Conservation (phyloP, 768 basidiomycete genomes). For the Nevesoporus exiguus region DNA sequence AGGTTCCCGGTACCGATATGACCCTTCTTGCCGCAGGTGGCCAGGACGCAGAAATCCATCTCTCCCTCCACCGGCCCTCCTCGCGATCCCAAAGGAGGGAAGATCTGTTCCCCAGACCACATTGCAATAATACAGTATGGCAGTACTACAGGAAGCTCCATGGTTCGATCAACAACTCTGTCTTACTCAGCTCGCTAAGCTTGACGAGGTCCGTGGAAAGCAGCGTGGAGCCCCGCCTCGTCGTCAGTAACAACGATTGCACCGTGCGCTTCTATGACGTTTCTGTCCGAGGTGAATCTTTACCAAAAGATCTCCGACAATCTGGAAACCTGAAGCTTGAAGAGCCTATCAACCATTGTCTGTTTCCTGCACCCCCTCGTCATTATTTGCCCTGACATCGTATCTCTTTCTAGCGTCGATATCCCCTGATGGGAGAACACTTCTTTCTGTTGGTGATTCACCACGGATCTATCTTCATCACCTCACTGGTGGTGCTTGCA, state of each 20-base stretch:
- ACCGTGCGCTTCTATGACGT: slow-evolving; percentile 80
- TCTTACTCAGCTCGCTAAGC: slow-evolving; percentile 60
- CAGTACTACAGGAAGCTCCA: slow-evolving; percentile 49
- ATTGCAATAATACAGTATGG: slow-evolving; percentile 39
- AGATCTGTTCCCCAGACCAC: slow-evolving; percentile 10
- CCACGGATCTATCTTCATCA: slow-evolving; percentile 80
- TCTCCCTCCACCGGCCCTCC: slow-evolving; percentile 45
- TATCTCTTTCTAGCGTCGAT: slow-evolving; percentile 61
- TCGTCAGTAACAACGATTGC: slow-evolving; percentile 84
- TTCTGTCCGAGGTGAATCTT: slow-evolving; percentile 45
- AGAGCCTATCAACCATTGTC: slow-evolving; percentile 81
- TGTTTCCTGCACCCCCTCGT: slow-evolving; percentile 27
- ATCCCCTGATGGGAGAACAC: slow-evolving; percentile 81
- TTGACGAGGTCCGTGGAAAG: slow-evolving; percentile 58
- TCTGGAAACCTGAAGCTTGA: slow-evolving; percentile 55
- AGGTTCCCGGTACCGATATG: slow-evolving; percentile 46
- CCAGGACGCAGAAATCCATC: slow-evolving; percentile 67
- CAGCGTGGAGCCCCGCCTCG: slow-evolving; percentile 70
- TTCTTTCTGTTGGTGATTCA: slow-evolving; percentile 90
- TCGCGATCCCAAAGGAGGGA: slow-evolving; percentile 22
- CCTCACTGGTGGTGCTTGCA: slow-evolving; percentile 58
- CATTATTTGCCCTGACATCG: slow-evolving; percentile 8
- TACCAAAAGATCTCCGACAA: slow-evolving; percentile 42
- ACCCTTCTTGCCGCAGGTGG: slow-evolving; percentile 75
- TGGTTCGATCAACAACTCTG: slow-evolving; percentile 82